Evolutionary conservation across 495 filamentous ascomycete genomes (phyloP).

Genomic region (Penicillium robsamsonii): DNA sequence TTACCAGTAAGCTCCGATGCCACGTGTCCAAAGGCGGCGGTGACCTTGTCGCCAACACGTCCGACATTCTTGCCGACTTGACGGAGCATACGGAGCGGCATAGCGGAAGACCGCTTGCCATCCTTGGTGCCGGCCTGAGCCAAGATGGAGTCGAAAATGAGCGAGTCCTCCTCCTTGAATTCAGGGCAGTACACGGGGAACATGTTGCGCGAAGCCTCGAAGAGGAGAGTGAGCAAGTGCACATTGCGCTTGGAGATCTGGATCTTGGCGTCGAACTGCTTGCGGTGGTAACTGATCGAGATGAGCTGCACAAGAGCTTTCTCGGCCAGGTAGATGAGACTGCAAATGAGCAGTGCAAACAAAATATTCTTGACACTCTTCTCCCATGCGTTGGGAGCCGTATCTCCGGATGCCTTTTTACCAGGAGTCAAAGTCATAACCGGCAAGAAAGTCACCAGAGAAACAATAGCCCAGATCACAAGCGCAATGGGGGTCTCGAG

Average conservation of each 20-base stretch:
- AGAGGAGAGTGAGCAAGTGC: slow-evolving; percentile 74
- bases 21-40: slow-evolving; percentile 88
- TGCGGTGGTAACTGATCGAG: slow-evolving; percentile 90
- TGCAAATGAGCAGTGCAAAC: slow-evolving; percentile 71
- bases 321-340: slow-evolving; percentile 74
- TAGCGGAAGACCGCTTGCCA: slow-evolving; percentile 55
- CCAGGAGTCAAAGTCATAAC: slow-evolving; percentile 53
- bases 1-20: slow-evolving; percentile 93
- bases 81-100: slow-evolving; percentile 73
- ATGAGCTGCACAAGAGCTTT: slow-evolving; percentile 88
- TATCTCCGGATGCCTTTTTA: slow-evolving; percentile 28
- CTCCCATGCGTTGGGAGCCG: slow-evolving; percentile 49
- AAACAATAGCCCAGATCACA: slow-evolving; percentile 81
- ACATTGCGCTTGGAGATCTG: slow-evolving; percentile 84
- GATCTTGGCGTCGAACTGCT: slow-evolving; percentile 86
- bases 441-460: slow-evolving; percentile 73
- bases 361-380: slow-evolving; percentile 68
- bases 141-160: slow-evolving; percentile 77
- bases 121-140: slow-evolving; percentile 17
- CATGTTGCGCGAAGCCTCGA: slow-evolving; percentile 80
- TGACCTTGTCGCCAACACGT: slow-evolving; percentile 85
- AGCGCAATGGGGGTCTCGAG: slow-evolving; percentile 83
- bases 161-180: slow-evolving; percentile 85
- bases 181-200: slow-evolving; percentile 91
- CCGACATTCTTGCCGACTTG: slow-evolving; percentile 64